Evolutionary conservation across 805 yeast species (phyloP).

Genomic region (Schwanniomyces occidentalis): DNA sequence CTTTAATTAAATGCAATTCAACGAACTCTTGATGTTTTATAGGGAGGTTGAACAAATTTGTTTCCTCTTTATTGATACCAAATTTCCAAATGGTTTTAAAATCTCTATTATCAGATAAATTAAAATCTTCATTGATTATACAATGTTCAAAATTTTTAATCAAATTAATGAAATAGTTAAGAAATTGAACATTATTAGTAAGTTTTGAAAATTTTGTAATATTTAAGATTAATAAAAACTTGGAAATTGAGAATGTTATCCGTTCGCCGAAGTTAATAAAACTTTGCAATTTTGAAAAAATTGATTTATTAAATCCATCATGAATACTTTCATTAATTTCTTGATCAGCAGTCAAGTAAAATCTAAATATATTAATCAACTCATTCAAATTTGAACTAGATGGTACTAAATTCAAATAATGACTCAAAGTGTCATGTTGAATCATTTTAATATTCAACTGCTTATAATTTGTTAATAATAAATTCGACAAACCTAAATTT

Average conservation of each 20-base stretch:
- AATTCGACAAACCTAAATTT: constrained; percentile 52
- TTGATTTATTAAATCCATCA: constrained; percentile 56
- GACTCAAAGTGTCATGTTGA: constrained; percentile 71
- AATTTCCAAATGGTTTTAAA: constrained; percentile 52
- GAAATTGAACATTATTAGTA: constrained; percentile 30
- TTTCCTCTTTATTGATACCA: constrained; percentile 39
- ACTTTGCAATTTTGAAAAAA: constrained; percentile 67
- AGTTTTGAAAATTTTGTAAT: constrained; percentile 34
- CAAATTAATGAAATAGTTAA: constrained; percentile 23
- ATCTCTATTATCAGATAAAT: constrained; percentile 61
- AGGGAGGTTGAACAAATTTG: constrained; percentile 17
- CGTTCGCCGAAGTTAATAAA: constrained; percentile 61
- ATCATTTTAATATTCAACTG: constrained; percentile 66
- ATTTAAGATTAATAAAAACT: constrained; percentile 35
- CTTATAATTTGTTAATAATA: constrained; percentile 52
- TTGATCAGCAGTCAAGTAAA: constrained; percentile 55
- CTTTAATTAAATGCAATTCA: constrained; percentile 36
- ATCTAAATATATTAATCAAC: constrained; percentile 34
- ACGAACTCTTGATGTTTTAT: constrained; percentile 27
- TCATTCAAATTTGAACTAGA: constrained; percentile 36
- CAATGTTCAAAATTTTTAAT: constrained; percentile 13
- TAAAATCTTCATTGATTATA: constrained; percentile 4
- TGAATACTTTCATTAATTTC: constrained; percentile 52
- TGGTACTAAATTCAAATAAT: constrained; percentile 48
- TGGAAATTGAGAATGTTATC: constrained; percentile 50